Conservation (phyloP, 2,329 filamentous ascomycete genomes). For the Pseudocercospora macadamiae region DNA sequence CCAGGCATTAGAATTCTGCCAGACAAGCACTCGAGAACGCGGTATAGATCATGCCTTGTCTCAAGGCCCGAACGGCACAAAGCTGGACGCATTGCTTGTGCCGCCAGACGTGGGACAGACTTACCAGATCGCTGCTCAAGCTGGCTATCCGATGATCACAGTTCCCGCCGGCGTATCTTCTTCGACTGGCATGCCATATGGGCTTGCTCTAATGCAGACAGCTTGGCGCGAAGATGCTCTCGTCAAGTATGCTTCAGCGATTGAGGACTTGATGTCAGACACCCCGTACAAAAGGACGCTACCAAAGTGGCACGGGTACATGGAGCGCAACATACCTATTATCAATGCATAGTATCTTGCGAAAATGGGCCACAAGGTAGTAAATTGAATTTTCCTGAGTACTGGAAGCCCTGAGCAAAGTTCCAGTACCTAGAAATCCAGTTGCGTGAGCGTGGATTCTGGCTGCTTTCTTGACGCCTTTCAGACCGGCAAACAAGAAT, state of each 20-base stretch:
- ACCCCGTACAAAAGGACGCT: constrained; percentile 30
- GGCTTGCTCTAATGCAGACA: constrained; percentile 44
- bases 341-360: constrained; percentile 10
- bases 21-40: constrained; percentile 60
- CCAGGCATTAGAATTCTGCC: constrained; percentile 66
- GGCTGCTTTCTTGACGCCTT: too few relatives aligned
- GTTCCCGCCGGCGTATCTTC: constrained; percentile 63
- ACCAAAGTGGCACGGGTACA: constrained; percentile 44
- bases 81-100: constrained; percentile 66
- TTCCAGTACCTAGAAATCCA: too few relatives aligned
- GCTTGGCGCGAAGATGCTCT: constrained; percentile 39
- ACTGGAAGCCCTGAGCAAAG: too few relatives aligned
- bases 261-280: constrained; percentile 44
- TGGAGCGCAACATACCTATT: constrained; percentile 43
- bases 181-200: constrained; percentile 50
- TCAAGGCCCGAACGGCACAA: constrained; percentile 44
- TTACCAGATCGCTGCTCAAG: constrained; percentile 72
- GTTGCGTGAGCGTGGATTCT: too few relatives aligned
- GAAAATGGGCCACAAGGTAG: neutral
- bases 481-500: too few relatives aligned
- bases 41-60: constrained; percentile 71
- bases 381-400: too few relatives aligned
- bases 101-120: constrained; percentile 70
- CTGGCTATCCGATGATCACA: constrained; percentile 73
- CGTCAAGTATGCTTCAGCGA: constrained; percentile 46